Evolutionary conservation across 1,139 yeast genomes (phyloP), one percentile per base, ranked within the genome.

Genomic region (Casaregolazyma lundiana): DNA sequence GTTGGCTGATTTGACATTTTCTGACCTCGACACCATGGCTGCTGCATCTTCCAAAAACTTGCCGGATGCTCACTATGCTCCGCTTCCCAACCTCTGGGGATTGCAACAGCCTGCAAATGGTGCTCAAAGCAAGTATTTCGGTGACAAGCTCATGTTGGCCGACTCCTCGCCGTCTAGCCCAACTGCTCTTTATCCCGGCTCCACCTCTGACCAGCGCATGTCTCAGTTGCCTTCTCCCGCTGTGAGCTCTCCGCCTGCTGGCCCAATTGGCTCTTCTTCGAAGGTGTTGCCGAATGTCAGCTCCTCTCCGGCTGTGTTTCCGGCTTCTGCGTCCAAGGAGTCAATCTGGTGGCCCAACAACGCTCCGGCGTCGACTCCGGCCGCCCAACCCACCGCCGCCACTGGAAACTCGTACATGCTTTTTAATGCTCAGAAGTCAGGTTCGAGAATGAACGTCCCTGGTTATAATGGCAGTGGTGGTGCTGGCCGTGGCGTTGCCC

Each of bases 41-140:
- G 35, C 50, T 35, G 42, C 50, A 16, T 47, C 50, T 15, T 50
- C 53, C 24, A 41, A 46, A 32, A 45, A 44, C 35, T 43, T 46
- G 35, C 50, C 50, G 19, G 57, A 55, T 45, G 46, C 46, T 32
- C 55, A 55, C 35, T 55, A 52, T 43, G 53, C 51, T n/a, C 57
- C 58, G n/a, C 42, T 56, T 38, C 55, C 57, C 16, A 61, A 58
- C 37, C 53, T 62, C 16, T 62, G 65, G 66, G 36, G 40, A 24
- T 30, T 44, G 19, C 50, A 47, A 15, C 50, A 43, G 24, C 49
- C 37, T 17, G 15, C 24, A 13, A 30, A 26, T 30, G 29, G 22
- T 41, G 32, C 35, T 34, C 45, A 26, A 40, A 43, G 26, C 41
- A 32, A 35, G 38, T 44, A 45, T 35, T 46, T 50, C 39, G 51